Evolutionary conservation across 2,329 filamentous ascomycete genomes (phyloP), one percentile per base, ranked within the genome.

Genomic region (Botrytis tulipae): DNA sequence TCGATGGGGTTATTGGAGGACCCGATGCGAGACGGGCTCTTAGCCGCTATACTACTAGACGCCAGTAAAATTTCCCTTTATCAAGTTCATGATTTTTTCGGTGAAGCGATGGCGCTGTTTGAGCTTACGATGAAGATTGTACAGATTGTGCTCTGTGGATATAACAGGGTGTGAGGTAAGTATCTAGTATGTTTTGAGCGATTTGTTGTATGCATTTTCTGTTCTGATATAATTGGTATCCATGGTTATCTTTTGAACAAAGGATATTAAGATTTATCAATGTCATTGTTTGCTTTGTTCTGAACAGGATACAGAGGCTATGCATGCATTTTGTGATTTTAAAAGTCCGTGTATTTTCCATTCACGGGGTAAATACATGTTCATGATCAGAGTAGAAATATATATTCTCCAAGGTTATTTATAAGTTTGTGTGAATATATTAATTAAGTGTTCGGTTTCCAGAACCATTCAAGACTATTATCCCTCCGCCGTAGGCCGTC

Each of bases 101-200:
- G 2, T 3, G 5, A n/a, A 54, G 12, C 16, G 12, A 18, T 18
- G 6, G 14, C 2, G 2, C 3, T 29, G 7, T 54, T 54, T 54
- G n/a, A 5, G 1, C 0, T 29, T 54, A 54, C 6, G 51, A n/a
- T 6, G 6, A 16, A 29, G 14, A 54, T 0, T 29, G 3, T 54
- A 1, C 16, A 3, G 14, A 29, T 54, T 29, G n/a, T 29, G 14
- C 14, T 54, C 51, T 54, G 12, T 4, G 12, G 51, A 29, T n/a
- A 29, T 29, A 4, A n/a, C 8, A 29, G n/a, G n/a, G n/a, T 7
- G 29, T 54, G n/a, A 16, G n/a, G 42, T 18, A 46, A 20, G 51
- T 29, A 9, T 29, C 14, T 16, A 54, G 51, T 9, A 18, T 54
- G n/a, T 54, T 54, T 29, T 29, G 14, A 29, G 14, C 14, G 5